A percentile compares a stretch with the other conserved stretches of the same genome.
phyloP scores from a whole-genome alignment of 2,329 filamentous ascomycete species.

The Calonectria multiphialidica region DNA sequence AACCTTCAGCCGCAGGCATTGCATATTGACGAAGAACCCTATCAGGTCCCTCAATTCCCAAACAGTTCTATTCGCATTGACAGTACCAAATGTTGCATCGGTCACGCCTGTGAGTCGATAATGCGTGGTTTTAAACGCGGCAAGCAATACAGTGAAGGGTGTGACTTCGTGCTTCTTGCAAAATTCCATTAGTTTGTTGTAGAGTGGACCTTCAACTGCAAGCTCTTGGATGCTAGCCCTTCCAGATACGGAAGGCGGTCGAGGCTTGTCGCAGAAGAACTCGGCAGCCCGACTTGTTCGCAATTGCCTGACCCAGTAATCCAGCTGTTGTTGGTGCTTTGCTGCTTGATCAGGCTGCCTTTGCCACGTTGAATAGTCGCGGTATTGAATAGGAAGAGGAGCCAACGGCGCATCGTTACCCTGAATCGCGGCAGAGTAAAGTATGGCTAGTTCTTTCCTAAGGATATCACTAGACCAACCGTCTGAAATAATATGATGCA shows the following conservation, averaged over 20 bases:
- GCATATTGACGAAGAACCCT: constrained; percentile 42
- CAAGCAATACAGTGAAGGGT: constrained; percentile 17
- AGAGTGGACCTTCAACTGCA: not conserved
- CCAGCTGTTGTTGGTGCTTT: not conserved
- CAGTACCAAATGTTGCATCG: constrained; percentile 39
- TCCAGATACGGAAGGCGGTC: not conserved
- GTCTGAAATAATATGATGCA: not conserved
- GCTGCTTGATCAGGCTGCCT: not conserved
- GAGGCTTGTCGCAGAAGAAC: not conserved
- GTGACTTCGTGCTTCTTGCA: not conserved
- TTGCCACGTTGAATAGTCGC: not conserved
- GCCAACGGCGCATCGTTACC: not conserved
- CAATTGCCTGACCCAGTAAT: not conserved
- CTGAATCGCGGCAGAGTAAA: constrained; percentile 27
- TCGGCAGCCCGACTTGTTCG: not conserved
- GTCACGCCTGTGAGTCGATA: constrained; percentile 36
- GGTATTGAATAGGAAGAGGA: not conserved
- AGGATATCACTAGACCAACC: not conserved
- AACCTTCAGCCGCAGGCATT: constrained; percentile 33
- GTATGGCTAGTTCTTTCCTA: constrained; percentile 15
- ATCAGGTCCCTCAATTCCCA: constrained; percentile 33
- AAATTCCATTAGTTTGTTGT: not conserved
- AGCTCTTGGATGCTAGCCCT: not conserved
- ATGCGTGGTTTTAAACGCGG: constrained; percentile 39
- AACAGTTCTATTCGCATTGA: constrained; percentile 33